Evolutionary conservation across 441 rosid genomes (phyloP).

Genomic region (Adansonia grandidieri): DNA sequence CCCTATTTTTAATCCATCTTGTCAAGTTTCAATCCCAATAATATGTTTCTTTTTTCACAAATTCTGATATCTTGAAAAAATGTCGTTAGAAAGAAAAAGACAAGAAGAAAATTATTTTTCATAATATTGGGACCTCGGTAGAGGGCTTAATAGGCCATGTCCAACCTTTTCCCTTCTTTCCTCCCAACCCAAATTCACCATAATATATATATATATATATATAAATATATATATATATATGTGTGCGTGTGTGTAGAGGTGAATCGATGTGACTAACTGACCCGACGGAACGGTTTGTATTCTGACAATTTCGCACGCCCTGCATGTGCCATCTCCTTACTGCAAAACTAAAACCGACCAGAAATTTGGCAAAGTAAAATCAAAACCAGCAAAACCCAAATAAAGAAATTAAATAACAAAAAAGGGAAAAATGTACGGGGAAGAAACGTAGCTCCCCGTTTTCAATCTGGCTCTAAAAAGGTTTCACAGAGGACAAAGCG

Average conservation of each 20-base stretch:
- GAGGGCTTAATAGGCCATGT: neutral
- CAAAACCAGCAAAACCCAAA: slow-evolving; percentile 22
- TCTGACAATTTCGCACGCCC: slow-evolving; percentile 24
- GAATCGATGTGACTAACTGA: neutral
- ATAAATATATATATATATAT: too few species aligned
- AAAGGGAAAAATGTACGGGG: slow-evolving; percentile 4
- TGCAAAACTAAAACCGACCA: slow-evolving; percentile 32
- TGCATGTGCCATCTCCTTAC: slow-evolving; percentile 35
- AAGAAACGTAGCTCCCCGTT: slow-evolving; percentile 36
- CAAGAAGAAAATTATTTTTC: neutral
- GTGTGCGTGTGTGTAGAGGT: too few species aligned
- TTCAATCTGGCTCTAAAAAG: slow-evolving; percentile 32
- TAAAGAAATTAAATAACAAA: neutral
- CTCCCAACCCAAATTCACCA: slow-evolving; percentile 3
- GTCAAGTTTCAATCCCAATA: neutral
- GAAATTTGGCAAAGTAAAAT: slow-evolving; percentile 31
- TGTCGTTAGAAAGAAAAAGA: neutral
- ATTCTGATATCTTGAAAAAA: neutral
- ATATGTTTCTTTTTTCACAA: neutral
- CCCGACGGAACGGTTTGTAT: slow-evolving; percentile 19
- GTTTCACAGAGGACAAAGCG: slow-evolving; percentile 32
- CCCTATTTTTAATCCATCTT: neutral
- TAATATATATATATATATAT: too few species aligned
- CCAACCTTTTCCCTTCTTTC: slow-evolving; percentile 24
- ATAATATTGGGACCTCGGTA: neutral